These are phyloP conservation scores for Pecoramyces ruminantium DNA, from an alignment of 192 early-diverging fungal genomes.

Conservation along the genomic window DNA sequence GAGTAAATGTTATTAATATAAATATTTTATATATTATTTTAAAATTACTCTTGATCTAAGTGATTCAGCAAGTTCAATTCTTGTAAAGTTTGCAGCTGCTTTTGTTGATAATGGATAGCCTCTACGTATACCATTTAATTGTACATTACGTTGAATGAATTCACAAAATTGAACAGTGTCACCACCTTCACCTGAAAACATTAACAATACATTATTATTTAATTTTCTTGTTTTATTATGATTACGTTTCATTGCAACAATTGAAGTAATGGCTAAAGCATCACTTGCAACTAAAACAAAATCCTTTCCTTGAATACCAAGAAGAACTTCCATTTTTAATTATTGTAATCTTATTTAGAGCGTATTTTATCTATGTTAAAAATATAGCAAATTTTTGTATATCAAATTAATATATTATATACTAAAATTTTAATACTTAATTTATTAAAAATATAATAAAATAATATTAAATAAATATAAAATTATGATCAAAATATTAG, in stretches of 20 bases:
- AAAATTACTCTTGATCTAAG: conserved; percentile 54
- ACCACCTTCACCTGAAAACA: conserved; percentile 77
- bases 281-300: conserved; percentile 80
- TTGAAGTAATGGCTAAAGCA: conserved; percentile 51
- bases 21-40: conserved; percentile 3
- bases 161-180: conserved; percentile 90
- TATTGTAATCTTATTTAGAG: background rate
- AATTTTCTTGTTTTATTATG: conserved; percentile 83
- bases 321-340: conserved; percentile 53
- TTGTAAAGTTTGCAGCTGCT: conserved; percentile 64
- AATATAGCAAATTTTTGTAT: too few species aligned
- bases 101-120: conserved; percentile 61
- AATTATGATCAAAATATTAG: too few species aligned
- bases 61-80: conserved; percentile 70
- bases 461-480: too few species aligned
- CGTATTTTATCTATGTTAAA: too few species aligned
- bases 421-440: too few species aligned
- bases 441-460: too few species aligned
- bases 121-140: conserved; percentile 77
- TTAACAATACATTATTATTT: conserved; percentile 63
- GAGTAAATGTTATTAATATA: background rate
- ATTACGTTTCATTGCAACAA: conserved; percentile 79
- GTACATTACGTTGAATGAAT: conserved; percentile 83
- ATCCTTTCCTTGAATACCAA: conserved; percentile 85
- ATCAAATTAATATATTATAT: too few species aligned